phyloP scores from a whole-genome alignment of 1,284 basidiomycete genomes.

The Porphyrellus sp. region DNA sequence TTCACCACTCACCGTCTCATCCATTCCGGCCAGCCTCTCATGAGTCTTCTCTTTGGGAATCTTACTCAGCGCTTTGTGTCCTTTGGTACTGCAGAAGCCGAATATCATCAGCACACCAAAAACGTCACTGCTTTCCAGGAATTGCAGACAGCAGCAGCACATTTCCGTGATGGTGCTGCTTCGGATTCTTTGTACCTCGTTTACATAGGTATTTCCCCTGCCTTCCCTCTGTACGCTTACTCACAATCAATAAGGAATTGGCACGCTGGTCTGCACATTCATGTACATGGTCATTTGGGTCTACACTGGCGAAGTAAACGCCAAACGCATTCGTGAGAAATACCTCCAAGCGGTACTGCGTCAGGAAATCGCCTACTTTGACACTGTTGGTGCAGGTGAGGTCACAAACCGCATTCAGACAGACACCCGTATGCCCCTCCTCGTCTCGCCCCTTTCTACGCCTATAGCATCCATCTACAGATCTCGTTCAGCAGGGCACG shows the following conservation, averaged over 20 bases:
- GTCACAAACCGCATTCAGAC: constrained; percentile 94
- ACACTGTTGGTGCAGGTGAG: constrained; percentile 91
- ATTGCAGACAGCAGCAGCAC: constrained; percentile 42
- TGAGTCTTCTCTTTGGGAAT: constrained; percentile 80
- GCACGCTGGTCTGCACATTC: constrained; percentile 67
- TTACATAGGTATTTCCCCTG: constrained; percentile 60
- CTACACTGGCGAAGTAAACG: constrained; percentile 86
- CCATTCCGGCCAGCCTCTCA: constrained; percentile 56
- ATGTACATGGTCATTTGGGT: constrained; percentile 86
- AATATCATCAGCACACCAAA: constrained; percentile 26
- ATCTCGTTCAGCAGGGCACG: constrained; percentile 29
- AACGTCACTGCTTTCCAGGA: constrained; percentile 18
- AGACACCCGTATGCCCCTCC: constrained; percentile 66
- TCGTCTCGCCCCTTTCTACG: no score
- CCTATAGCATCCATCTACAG: no score
- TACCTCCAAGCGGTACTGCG: constrained; percentile 77
- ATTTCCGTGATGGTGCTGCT: constrained; percentile 54
- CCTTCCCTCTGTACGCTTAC: not conserved
- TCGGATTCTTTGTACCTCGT: constrained; percentile 62
- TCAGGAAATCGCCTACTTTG: constrained; percentile 89
- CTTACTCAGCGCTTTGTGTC: constrained; percentile 74
- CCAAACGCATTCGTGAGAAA: constrained; percentile 77
- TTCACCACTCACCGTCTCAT: constrained; percentile 4
- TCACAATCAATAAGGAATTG: constrained; percentile 46
- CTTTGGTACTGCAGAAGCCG: constrained; percentile 43